phyloP scores from a whole-genome alignment of 2,329 filamentous ascomycete genomes.

The Ceratocystis variospora region DNA sequence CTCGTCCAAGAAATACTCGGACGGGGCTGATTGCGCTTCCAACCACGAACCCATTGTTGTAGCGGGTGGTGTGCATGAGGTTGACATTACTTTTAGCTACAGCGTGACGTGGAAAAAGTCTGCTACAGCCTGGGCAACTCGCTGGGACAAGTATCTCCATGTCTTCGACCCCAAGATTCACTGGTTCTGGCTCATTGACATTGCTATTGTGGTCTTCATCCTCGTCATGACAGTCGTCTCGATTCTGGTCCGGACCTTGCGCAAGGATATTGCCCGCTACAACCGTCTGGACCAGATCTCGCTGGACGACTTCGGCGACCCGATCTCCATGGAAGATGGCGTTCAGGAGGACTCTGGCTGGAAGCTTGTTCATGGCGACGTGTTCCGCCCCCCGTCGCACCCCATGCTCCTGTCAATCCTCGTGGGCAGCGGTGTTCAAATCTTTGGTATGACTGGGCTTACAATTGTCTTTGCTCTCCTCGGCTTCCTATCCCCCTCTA shows the following conservation, averaged over 20 bases:
- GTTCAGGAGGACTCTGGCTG: slow-evolving; percentile 96
- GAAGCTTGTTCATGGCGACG: slow-evolving; percentile 96
- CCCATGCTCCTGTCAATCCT: slow-evolving; percentile 76
- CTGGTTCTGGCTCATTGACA: slow-evolving; percentile 97
- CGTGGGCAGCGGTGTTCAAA: slow-evolving; percentile 83
- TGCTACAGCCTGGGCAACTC: slow-evolving; percentile 78
- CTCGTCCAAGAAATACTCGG: slow-evolving; percentile 50
- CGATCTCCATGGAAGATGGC: slow-evolving; percentile 67
- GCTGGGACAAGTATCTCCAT: slow-evolving; percentile 98
- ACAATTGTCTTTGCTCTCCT: slow-evolving; percentile 89
- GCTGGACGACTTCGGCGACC: slow-evolving; percentile 75
- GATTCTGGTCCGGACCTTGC: slow-evolving; percentile 74
- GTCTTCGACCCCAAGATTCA: slow-evolving; percentile 97
- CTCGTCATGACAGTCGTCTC: slow-evolving; percentile 82
- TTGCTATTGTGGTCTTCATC: slow-evolving; percentile 86
- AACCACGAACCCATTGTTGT: slow-evolving; percentile 47
- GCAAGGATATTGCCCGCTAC: slow-evolving; percentile 92
- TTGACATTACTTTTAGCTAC: slow-evolving; percentile 72
- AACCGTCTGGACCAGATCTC: slow-evolving; percentile 87
- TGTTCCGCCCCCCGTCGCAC: slow-evolving; percentile 76
- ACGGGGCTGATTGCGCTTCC: slow-evolving; percentile 49
- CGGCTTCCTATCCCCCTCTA: slow-evolving; percentile 89
- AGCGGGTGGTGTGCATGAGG: slow-evolving; percentile 39
- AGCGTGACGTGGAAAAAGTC: slow-evolving; percentile 81
- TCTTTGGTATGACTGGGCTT: slow-evolving; percentile 94